These are phyloP conservation scores for Talaromyces sp. DNA, from an alignment of 2,329 filamentous ascomycete genomes.

Conservation along the genomic window DNA sequence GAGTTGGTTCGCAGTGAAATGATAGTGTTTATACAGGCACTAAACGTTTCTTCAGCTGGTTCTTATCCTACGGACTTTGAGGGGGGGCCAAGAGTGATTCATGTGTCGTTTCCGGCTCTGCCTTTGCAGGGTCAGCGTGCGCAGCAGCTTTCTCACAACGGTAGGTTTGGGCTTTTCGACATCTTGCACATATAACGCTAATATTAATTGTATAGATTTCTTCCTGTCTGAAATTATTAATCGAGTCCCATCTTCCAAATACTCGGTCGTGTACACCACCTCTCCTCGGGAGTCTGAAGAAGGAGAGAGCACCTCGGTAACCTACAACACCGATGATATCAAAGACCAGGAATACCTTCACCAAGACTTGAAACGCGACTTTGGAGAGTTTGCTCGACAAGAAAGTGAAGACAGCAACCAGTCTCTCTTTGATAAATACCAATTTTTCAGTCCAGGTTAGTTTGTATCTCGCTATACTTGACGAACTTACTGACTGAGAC, in stretches of 20 bases:
- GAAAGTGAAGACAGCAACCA: conserved; percentile 35
- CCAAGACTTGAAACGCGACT: conserved; percentile 68
- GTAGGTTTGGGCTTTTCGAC: conserved; percentile 15
- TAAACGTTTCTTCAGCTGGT: conserved; percentile 27
- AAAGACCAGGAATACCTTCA: conserved; percentile 54
- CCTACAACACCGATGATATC: conserved; percentile 64
- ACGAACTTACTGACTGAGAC: conserved; percentile 3
- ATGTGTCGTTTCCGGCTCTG: conserved; percentile 41
- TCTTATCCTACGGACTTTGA: conserved; percentile 34
- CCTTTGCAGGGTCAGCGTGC: conserved; percentile 29
- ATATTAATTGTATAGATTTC: conserved; percentile 32
- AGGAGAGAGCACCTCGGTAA: conserved; percentile 21
- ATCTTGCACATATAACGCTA: not conserved
- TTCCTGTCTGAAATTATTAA: conserved; percentile 45
- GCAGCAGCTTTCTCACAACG: conserved; percentile 39
- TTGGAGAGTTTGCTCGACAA: conserved; percentile 26
- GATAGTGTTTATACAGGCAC: conserved; percentile 1
- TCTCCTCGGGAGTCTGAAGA: conserved; percentile 44
- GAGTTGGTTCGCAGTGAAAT: conserved; percentile 8
- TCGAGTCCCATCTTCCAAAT: conserved; percentile 48
- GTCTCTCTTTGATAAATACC: conserved; percentile 76
- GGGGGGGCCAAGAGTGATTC: conserved; percentile 37
- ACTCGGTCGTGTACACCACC: conserved; percentile 73
- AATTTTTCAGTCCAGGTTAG: conserved; percentile 85
- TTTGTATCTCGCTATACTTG: conserved; percentile 13